phyloP scores from a whole-genome alignment of 768 basidiomycete species.

The Pisolithus marmoratus region DNA sequence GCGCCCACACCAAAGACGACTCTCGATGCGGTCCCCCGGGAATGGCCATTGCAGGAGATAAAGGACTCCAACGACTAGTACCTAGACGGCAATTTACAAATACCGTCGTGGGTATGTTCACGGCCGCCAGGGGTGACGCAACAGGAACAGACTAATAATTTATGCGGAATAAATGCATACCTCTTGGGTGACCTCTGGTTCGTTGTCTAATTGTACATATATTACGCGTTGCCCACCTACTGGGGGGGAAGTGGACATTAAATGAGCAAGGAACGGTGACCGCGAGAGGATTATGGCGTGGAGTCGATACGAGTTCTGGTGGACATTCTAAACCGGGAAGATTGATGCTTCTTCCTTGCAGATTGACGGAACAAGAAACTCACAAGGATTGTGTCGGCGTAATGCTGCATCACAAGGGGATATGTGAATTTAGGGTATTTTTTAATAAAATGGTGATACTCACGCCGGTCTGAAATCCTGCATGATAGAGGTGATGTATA shows the following conservation, averaged over 20 bases:
- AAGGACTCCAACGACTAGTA: conserved; percentile 10
- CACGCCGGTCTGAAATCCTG: conserved; percentile 80
- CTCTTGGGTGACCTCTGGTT: conserved; percentile 81
- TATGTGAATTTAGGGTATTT: conserved; percentile 3
- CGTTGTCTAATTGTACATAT: conserved; percentile 69
- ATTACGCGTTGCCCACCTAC: conserved; percentile 60
- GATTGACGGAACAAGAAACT: conserved; percentile 19
- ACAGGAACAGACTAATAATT: conserved; percentile 24
- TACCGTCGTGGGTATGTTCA: conserved; percentile 13
- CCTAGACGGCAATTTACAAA: conserved; percentile 11
- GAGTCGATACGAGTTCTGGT: conserved; percentile 68
- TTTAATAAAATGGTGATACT: conserved; percentile 28
- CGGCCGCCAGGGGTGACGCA: conserved; percentile 21
- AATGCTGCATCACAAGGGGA: conserved; percentile 49
- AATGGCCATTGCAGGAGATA: conserved; percentile 10
- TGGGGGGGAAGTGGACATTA: conserved; percentile 79
- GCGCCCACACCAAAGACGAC: conserved; percentile 8
- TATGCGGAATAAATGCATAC: conserved; percentile 39
- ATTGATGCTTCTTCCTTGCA: conserved; percentile 3
- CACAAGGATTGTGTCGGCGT: conserved; percentile 76
- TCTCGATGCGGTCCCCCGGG: conserved; percentile 17
- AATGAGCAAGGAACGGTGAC: conserved; percentile 81
- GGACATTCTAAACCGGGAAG: conserved; percentile 51
- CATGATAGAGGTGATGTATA: conserved; percentile 70
- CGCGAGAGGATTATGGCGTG: conserved; percentile 84